phyloP scores from a whole-genome alignment of 2,329 filamentous ascomycete species.

The Botryotinia calthae region DNA sequence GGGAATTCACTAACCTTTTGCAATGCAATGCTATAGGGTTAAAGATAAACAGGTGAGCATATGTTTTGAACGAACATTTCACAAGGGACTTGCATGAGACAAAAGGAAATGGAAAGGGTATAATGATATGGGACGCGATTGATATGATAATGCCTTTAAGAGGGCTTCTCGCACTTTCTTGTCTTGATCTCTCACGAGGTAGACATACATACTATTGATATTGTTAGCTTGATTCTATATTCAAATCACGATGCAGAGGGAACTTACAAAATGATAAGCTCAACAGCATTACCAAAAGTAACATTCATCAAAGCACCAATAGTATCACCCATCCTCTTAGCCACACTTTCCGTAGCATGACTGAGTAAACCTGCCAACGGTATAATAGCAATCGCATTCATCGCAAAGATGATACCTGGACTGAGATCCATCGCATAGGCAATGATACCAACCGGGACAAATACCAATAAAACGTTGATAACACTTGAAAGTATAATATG shows the following conservation, averaged over 20 bases:
- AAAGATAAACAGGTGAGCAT: constrained; percentile 40
- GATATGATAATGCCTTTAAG: constrained; percentile 45
- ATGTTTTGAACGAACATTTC: constrained; percentile 31
- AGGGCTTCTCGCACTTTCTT: constrained; percentile 47
- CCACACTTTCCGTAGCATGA: constrained; percentile 73
- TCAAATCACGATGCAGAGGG: background rate
- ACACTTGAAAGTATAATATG: constrained; percentile 69
- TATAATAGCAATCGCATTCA: constrained; percentile 74
- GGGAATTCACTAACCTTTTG: constrained; percentile 54
- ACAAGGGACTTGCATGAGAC: constrained; percentile 29
- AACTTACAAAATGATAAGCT: constrained; percentile 71
- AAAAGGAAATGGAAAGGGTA: constrained; percentile 14
- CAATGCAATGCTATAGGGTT: constrained; percentile 63
- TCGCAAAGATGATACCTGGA: constrained; percentile 64
- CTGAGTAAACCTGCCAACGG: constrained; percentile 70
- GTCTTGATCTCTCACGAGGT: constrained; percentile 44
- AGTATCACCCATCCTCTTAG: constrained; percentile 68
- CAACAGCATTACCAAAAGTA: constrained; percentile 76
- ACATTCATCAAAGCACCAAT: constrained; percentile 72
- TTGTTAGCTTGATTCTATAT: constrained; percentile 29
- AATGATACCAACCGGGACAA: constrained; percentile 74
- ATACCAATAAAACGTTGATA: constrained; percentile 73
- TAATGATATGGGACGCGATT: constrained; percentile 46
- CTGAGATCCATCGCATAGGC: constrained; percentile 53
- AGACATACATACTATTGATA: constrained; percentile 52